Evolutionary conservation across 164 flowering plant species (phyloP).

Genomic region (Kingdonia uniflora): DNA sequence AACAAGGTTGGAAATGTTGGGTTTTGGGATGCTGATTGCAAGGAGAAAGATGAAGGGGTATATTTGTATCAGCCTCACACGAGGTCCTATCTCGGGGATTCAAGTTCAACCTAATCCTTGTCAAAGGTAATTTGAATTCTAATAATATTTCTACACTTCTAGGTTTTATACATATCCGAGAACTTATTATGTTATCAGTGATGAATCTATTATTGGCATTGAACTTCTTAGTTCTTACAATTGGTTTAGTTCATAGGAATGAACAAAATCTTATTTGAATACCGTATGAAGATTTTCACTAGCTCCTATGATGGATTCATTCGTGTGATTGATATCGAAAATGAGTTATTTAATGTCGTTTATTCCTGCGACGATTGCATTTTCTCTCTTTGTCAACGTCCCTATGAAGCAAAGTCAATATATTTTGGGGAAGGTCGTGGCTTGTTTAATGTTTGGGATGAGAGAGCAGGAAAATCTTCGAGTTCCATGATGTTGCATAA

Average conservation of each 20-base stretch:
- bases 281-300: constrained; percentile 44
- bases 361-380: constrained; percentile 12
- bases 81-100: constrained; percentile 63
- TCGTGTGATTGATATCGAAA: constrained; percentile 69
- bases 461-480: constrained; percentile 35
- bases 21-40: constrained; percentile 59
- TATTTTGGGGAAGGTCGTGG: too few relatives aligned
- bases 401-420: too few relatives aligned
- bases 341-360: constrained; percentile 54
- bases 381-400: too few relatives aligned
- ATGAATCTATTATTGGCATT: too few relatives aligned
- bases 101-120: constrained; percentile 34
- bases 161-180: too few relatives aligned
- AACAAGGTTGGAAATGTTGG: constrained; percentile 61
- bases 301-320: constrained; percentile 69
- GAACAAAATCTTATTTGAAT: not conserved
- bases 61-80: constrained; percentile 52
- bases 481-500: constrained; percentile 43
- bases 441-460: constrained; percentile 20
- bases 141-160: too few relatives aligned
- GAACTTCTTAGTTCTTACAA: too few relatives aligned
- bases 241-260: too few relatives aligned
- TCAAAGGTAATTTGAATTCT: constrained; percentile 41
- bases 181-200: too few relatives aligned
- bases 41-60: constrained; percentile 33